Conservation (phyloP, 768 basidiomycete genomes). For the Boletus vermiculosoides region DNA sequence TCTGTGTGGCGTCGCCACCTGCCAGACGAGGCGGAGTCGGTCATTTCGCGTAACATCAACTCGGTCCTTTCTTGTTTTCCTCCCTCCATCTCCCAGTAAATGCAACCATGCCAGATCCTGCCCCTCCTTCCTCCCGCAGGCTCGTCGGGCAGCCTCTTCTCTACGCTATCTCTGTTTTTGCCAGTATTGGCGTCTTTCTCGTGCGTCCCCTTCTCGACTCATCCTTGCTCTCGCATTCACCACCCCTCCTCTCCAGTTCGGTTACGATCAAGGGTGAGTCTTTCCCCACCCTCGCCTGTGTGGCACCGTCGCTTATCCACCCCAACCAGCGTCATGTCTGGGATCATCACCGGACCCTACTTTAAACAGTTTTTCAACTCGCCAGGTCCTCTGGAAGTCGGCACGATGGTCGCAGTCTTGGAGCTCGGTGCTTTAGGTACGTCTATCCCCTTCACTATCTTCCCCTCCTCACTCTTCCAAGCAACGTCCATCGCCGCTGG, state of each 20-base stretch:
- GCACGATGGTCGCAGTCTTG: conserved; percentile 95
- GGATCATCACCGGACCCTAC: conserved; percentile 85
- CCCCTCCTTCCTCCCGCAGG: conserved; percentile 37
- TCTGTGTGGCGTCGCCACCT: conserved; percentile 21
- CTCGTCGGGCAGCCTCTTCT: conserved; percentile 78
- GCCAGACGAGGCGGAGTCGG: background rate
- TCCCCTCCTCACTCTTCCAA: conserved; percentile 28
- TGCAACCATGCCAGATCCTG: conserved; percentile 54
- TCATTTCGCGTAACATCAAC: conserved; percentile 8
- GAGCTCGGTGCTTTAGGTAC: conserved; percentile 89
- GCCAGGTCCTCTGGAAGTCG: conserved; percentile 70
- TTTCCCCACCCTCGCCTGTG: conserved; percentile 6
- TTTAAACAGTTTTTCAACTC: conserved; percentile 81
- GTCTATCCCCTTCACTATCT: conserved; percentile 22
- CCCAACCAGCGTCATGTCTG: conserved; percentile 73
- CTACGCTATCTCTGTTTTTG: conserved; percentile 77
- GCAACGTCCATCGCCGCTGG: conserved; percentile 91
- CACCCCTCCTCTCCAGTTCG: conserved; percentile 48
- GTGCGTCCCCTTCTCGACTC: conserved; percentile 42
- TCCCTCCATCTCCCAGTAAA: conserved; percentile 30
- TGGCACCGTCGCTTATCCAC: conserved; percentile 1
- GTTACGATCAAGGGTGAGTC: conserved; percentile 80
- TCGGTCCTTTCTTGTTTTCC: conserved; percentile 8
- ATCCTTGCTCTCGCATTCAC: conserved; percentile 5
- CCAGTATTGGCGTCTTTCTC: conserved; percentile 82